A percentile compares a stretch with the other conserved stretches of the same genome.
Conservation (phyloP, 176 grass and related monocot species). For the Carex scoparia region DNA sequence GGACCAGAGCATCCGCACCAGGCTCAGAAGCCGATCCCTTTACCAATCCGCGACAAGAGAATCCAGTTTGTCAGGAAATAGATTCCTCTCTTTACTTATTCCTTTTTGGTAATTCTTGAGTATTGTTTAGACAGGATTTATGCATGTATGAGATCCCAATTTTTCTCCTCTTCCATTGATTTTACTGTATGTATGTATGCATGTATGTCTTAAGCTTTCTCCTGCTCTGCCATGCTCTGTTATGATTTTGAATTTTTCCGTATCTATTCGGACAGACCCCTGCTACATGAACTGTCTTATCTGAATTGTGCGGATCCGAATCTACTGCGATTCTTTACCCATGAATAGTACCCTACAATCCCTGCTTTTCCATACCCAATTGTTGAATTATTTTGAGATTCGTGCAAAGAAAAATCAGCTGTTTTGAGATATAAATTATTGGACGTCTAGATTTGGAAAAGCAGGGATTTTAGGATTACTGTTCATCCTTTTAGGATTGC, state of each 20-base stretch:
- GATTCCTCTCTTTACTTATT: background rate
- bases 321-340: too few relatives aligned
- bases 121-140: constrained; percentile 6
- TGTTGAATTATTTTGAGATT: too few relatives aligned
- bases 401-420: too few relatives aligned
- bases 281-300: background rate
- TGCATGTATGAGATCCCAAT: background rate
- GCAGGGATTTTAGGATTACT: too few relatives aligned
- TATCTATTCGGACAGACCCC: background rate
- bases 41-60: constrained; percentile 92
- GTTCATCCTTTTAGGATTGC: too few relatives aligned
- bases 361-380: too few relatives aligned
- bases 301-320: background rate
- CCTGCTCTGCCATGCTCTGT: background rate
- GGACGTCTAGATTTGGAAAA: too few relatives aligned
- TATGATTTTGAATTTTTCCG: background rate
- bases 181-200: constrained; percentile 7
- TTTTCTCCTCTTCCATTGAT: background rate
- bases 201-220: background rate
- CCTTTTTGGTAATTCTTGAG: constrained; percentile 1
- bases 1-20: constrained; percentile 84
- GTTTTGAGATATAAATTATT: too few relatives aligned
- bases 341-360: too few relatives aligned
- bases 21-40: constrained; percentile 71
- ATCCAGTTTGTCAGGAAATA: constrained; percentile 39